These are phyloP conservation scores for Lenwebbia sp. DNA, from an alignment of 345 rosid genomes.

Conservation along the genomic window DNA sequence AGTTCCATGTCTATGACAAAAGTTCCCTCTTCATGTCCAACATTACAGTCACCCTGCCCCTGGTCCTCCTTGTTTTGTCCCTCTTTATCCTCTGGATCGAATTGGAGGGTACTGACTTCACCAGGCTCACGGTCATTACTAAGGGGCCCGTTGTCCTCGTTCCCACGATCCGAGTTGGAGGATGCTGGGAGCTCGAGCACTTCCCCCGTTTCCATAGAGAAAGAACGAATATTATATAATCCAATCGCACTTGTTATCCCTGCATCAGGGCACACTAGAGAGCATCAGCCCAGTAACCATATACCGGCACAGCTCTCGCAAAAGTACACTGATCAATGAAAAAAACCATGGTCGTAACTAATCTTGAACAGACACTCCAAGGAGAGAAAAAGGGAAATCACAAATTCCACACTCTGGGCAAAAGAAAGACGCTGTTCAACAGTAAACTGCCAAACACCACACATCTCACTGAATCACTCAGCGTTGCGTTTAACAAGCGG, in stretches of 20 bases:
- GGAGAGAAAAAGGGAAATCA: not conserved
- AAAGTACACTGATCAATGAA: not conserved
- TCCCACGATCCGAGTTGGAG: slow-evolving; percentile 9
- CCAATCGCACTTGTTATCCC: not conserved
- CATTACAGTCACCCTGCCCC: slow-evolving; percentile 22
- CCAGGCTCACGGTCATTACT: too few relatives aligned
- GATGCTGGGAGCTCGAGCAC: slow-evolving; percentile 15
- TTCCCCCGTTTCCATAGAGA: slow-evolving; percentile 42
- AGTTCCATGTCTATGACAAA: slow-evolving; percentile 15
- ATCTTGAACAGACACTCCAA: not conserved
- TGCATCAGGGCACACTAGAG: not conserved
- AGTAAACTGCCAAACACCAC: not conserved
- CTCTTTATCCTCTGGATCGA: too few relatives aligned
- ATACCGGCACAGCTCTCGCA: not conserved
- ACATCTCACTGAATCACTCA: not conserved
- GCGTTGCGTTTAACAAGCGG: not conserved
- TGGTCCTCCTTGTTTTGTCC: slow-evolving; percentile 14
- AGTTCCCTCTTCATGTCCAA: slow-evolving; percentile 20
- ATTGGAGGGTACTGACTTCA: too few relatives aligned
- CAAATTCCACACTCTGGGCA: not conserved
- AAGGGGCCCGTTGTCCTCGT: slow-evolving; percentile 7
- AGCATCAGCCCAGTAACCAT: not conserved
- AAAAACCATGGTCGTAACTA: not conserved
- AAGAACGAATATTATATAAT: not conserved
- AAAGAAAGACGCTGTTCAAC: not conserved